Conservation (phyloP, 768 basidiomycete species). For the Boletus barrowsii region DNA sequence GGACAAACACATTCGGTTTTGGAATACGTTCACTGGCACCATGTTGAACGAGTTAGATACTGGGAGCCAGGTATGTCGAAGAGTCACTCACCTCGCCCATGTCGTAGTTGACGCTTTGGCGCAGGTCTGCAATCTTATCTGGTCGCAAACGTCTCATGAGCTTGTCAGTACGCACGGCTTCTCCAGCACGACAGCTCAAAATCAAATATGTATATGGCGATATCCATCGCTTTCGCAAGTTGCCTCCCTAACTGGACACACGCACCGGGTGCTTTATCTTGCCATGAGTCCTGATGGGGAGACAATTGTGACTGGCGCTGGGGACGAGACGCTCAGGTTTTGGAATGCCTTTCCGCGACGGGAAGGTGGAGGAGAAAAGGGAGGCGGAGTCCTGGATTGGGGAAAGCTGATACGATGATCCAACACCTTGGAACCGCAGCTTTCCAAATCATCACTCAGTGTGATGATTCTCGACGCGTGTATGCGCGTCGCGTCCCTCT, state of each 20-base stretch:
- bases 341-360: constrained; percentile 96
- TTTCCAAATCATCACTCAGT: background rate
- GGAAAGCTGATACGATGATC: constrained; percentile 49
- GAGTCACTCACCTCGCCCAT: background rate
- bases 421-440: background rate
- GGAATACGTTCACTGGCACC: constrained; percentile 87
- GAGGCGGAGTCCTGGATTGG: constrained; percentile 45
- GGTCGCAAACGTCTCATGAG: constrained; percentile 94
- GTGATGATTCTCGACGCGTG: constrained; percentile 6
- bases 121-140: constrained; percentile 97
- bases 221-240: constrained; percentile 94
- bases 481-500: background rate
- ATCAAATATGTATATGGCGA: constrained; percentile 95
- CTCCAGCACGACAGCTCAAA: constrained; percentile 89
- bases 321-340: constrained; percentile 94
- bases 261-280: constrained; percentile 92
- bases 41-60: constrained; percentile 90
- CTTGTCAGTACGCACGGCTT: constrained; percentile 98
- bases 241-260: constrained; percentile 91
- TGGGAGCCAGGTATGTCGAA: constrained; percentile 74
- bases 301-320: constrained; percentile 97
- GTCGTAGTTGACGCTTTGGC: constrained; percentile 7
- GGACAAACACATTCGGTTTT: constrained; percentile 96
- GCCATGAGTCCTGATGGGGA: constrained; percentile 97
- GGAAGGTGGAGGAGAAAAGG: constrained; percentile 40